A percentile compares a stretch with the other conserved stretches of the same genome.
Evolutionary conservation across 306 rosid genomes (phyloP).

Genomic region (Rosa chinensis): DNA sequence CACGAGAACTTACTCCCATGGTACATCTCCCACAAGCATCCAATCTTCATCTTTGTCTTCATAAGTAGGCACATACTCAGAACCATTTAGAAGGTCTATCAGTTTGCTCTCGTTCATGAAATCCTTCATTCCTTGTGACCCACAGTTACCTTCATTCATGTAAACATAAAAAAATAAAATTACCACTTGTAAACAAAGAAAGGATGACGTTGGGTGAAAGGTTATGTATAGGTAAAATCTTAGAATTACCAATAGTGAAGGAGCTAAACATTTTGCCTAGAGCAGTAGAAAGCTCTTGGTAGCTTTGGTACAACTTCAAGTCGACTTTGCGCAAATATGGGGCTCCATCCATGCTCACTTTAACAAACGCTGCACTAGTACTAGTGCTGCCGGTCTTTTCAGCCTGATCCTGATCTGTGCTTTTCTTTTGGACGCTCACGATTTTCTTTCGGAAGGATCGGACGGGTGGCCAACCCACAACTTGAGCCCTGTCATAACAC

Average conservation of each 20-base stretch:
- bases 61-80: slow-evolving; percentile 73
- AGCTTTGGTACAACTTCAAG: slow-evolving; percentile 69
- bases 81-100: slow-evolving; percentile 66
- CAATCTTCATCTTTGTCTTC: slow-evolving; percentile 91
- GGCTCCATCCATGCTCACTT: slow-evolving; percentile 95
- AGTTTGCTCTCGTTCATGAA: slow-evolving; percentile 80
- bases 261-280: slow-evolving; percentile 80
- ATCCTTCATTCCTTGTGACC: slow-evolving; percentile 70
- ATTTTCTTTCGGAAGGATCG: slow-evolving; percentile 76
- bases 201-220: neutral
- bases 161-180: slow-evolving; percentile 2
- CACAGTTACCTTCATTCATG: slow-evolving; percentile 45
- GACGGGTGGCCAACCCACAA: slow-evolving; percentile 96
- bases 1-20: slow-evolving; percentile 69
- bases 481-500: slow-evolving; percentile 59
- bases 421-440: slow-evolving; percentile 43
- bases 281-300: slow-evolving; percentile 70
- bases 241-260: slow-evolving; percentile 53
- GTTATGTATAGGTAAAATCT: neutral
- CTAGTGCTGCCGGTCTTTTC: slow-evolving; percentile 12
- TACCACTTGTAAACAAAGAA: neutral
- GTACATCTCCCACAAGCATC: slow-evolving; percentile 97
- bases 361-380: slow-evolving; percentile 53
- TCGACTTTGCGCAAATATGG: slow-evolving; percentile 89
- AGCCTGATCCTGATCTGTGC: slow-evolving; percentile 14